Evolutionary conservation across 2,329 filamentous ascomycete species (phyloP).

Genomic region (Monilinia fructicola): DNA sequence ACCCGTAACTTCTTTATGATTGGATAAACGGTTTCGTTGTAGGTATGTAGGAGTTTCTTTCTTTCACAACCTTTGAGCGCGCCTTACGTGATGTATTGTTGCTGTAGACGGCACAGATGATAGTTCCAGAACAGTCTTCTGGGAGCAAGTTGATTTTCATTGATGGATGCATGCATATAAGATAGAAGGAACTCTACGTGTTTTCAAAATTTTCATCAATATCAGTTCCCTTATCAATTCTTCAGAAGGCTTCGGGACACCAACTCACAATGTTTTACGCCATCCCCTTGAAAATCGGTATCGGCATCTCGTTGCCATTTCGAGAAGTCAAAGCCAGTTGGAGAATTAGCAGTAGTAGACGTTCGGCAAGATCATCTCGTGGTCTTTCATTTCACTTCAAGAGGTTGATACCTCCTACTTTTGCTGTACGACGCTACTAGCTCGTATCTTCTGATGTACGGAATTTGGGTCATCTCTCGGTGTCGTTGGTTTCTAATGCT

Average conservation of each 20-base stretch:
- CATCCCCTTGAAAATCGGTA: background rate
- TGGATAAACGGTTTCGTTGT: background rate
- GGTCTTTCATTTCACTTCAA: background rate
- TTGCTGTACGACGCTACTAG: background rate
- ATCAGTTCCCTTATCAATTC: background rate
- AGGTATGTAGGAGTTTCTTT: background rate
- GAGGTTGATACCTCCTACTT: conserved; percentile 3
- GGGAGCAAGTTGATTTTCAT: background rate
- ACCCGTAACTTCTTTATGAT: background rate
- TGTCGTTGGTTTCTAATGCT: too few species aligned
- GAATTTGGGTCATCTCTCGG: background rate
- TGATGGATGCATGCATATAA: background rate
- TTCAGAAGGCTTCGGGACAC: background rate
- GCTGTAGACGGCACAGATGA: background rate
- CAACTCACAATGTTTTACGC: background rate
- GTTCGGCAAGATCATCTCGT: background rate
- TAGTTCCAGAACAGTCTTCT: background rate
- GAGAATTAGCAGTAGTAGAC: background rate
- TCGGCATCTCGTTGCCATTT: background rate
- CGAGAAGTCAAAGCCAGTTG: background rate
- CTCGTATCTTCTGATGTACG: background rate
- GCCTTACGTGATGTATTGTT: background rate
- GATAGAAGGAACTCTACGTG: background rate
- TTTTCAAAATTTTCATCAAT: background rate
- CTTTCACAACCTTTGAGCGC: background rate